Evolutionary conservation across 2,329 filamentous ascomycete species (phyloP).

Genomic region (Tolypocladium ovalisporum): DNA sequence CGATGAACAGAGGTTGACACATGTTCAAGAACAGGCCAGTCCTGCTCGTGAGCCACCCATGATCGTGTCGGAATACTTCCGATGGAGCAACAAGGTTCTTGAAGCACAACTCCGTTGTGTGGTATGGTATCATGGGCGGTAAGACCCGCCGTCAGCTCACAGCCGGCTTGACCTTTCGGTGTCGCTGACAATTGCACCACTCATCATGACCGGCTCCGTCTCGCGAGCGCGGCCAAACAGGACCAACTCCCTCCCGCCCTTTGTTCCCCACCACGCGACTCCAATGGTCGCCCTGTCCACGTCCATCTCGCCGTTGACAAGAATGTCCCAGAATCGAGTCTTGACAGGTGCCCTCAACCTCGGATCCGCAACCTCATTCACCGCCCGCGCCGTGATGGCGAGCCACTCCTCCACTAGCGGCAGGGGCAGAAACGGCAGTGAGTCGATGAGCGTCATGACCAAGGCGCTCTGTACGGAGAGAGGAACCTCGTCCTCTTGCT

Average conservation of each 20-base stretch:
- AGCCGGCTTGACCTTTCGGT: constrained; percentile 21
- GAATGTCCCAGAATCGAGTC: constrained; percentile 66
- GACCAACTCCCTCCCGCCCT: constrained; percentile 42
- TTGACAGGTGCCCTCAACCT: constrained; percentile 53
- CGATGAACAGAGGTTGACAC: not conserved
- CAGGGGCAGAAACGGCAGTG: constrained; percentile 62
- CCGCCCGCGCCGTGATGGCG: constrained; percentile 54
- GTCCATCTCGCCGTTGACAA: constrained; percentile 79
- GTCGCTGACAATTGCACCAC: constrained; percentile 34
- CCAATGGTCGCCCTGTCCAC: constrained; percentile 69
- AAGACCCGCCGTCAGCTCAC: constrained; percentile 10
- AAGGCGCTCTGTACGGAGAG: constrained; percentile 73
- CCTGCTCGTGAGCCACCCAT: not conserved
- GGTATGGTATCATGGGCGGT: not conserved
- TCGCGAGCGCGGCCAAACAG: constrained; percentile 15
- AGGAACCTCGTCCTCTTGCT: constrained; percentile 16
- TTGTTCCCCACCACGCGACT: constrained; percentile 74
- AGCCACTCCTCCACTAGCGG: constrained; percentile 72
- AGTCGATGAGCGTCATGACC: constrained; percentile 66
- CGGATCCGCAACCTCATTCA: constrained; percentile 53
- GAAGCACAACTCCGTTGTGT: too few species aligned
- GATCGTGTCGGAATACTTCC: not conserved
- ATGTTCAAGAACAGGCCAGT: too few species aligned
- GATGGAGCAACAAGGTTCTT: not conserved
- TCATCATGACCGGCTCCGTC: constrained; percentile 34